Evolutionary conservation across 2,329 filamentous ascomycete genomes (phyloP), one percentile per base, ranked within the genome.

Genomic region (Sarocladium brachiariae): DNA sequence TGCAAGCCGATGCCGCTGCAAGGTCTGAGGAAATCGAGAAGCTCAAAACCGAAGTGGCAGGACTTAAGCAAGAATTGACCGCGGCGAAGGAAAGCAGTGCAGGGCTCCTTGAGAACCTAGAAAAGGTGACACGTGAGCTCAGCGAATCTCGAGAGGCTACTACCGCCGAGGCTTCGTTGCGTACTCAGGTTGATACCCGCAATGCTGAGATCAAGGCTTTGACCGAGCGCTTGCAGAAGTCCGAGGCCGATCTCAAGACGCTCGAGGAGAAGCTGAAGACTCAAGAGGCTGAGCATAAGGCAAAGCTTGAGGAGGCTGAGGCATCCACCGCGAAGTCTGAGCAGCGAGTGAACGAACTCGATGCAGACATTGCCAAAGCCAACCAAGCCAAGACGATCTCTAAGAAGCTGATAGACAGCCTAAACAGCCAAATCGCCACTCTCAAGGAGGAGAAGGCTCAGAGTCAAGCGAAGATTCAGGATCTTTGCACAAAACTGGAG

Each of bases 1-100:
- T 96, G n/a, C 86, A 95, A 60, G 76, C 79, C 1, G 86, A 93
- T 57, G 66, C 93, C 3, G 76, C 83, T 49, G 78, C 83, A 51
- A 87, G 86, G 59, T 73, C 84, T 10, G 78, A 80, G 37, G 84
- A 92, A 65, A 81, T 93, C 33, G 78, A 82, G 49, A 77, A 75
- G 41, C 78, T 97, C 13, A 84, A 84, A 57, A 68, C 73, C 2
- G 82, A 93, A 58, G 80, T 95, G 24, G 74, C 78, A 18, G 75
- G 71, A 2, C 71, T 96, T 19, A 83, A 85, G 65, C 73, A 78
- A 2, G 87, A 95, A 58, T 73, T 96, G 4, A 77, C 80, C 2
- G 78, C 81, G 11, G 82, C 83, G 9, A 82, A 87, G 57, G 86
- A 93, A 60, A 86, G 84, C 38, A 83, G 80, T 35, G 70, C 80